Evolutionary conservation across 192 early-diverging fungal genomes (phyloP).

Genomic region (Spizellomyces sp.): DNA sequence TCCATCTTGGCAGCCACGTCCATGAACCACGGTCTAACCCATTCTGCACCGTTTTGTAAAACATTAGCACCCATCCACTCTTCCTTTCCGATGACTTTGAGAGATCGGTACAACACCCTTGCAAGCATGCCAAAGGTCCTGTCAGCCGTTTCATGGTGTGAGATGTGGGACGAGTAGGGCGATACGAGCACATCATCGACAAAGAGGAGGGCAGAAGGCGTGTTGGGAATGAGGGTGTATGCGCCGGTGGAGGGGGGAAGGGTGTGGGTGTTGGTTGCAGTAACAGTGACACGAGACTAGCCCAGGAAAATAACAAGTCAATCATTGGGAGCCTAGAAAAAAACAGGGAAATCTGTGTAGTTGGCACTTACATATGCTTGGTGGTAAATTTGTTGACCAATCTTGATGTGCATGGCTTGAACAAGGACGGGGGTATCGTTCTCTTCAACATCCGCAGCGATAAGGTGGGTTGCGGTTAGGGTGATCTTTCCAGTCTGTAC

Average conservation of each 20-base stretch:
- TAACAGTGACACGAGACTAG: background rate
- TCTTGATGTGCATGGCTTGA: background rate
- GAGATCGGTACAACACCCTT: background rate
- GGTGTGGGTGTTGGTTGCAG: background rate
- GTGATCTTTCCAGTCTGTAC: background rate
- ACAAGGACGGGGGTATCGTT: background rate
- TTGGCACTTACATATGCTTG: background rate
- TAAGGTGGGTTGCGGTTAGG: constrained; percentile 11
- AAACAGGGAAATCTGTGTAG: no score
- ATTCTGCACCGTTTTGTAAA: no score
- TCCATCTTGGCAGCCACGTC: no score
- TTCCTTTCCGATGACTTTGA: background rate
- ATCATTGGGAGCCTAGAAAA: no score
- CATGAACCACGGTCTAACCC: no score
- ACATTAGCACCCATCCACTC: constrained; percentile 7
- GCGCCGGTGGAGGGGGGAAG: background rate
- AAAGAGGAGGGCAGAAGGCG: background rate
- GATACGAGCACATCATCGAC: constrained; percentile 6
- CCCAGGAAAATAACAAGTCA: no score
- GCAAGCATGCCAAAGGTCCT: constrained; percentile 1
- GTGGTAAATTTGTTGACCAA: constrained; percentile 15
- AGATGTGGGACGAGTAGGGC: background rate
- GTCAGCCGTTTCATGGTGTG: constrained; percentile 1
- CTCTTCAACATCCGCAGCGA: background rate
- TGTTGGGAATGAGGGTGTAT: constrained; percentile 9